Evolutionary conservation across 2,329 filamentous ascomycete species (phyloP), one percentile per base, ranked within the genome.

Genomic region (Nemania diffusa): DNA sequence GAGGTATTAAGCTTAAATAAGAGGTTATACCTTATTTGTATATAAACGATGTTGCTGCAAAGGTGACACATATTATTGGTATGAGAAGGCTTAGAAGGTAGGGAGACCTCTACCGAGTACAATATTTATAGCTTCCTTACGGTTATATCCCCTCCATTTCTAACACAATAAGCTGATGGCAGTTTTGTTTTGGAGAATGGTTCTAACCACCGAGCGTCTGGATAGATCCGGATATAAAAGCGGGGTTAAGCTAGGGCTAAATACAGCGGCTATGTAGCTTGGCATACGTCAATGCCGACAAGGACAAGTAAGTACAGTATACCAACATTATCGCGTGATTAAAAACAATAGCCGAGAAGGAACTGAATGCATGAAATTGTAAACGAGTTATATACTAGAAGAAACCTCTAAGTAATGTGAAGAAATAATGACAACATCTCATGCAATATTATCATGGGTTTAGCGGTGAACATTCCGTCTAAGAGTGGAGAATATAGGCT

Each of bases 391-490:
- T 34, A 34, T 15, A 40, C 4, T 15, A 15, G 17, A 15, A 34
- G 37, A 40, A 5, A 40, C 17, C 37, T 40, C 37, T 40, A 11
- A 40, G 37, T 15, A 40, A 40, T 40, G 15, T 40, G 37, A 40
- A 40, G 15, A 17, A 40, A 17, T 40, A 17, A 40, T 40, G 37
- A 40, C 37, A 40, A 40, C 37, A 40, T 40, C 17, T 15, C 11
- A 40, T 40, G 15, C 37, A 40, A 40, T 40, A 40, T 40, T 40
- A 17, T 40, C 20, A 13, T 26, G 27, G 40, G 34, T 52, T 50
- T 24, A 40, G 62, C 51, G 62, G 62, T 65, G 62, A 65, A 42
- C 2, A 22, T 40, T 51, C 24, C 40, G 53, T 59, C 24, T 44
- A n/a, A n/a, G n/a, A n/a, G n/a, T 42, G n/a, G 42, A 44, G 20